Conservation (phyloP, 2,329 filamentous ascomycete species). For the Penicillium olsonii region DNA sequence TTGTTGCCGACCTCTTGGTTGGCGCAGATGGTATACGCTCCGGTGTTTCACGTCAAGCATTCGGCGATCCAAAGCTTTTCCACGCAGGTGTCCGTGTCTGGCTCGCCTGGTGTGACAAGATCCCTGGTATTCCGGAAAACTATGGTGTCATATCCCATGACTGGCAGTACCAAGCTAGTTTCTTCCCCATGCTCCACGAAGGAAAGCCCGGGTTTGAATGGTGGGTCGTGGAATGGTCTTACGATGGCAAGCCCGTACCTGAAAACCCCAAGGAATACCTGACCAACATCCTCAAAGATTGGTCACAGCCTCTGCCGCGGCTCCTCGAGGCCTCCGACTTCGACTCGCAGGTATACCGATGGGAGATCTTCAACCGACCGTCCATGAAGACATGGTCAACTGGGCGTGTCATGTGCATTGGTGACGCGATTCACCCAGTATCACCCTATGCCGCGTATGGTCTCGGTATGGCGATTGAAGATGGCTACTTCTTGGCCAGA, state of each 20-base stretch:
- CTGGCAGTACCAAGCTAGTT: conserved; percentile 22
- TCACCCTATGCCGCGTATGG: conserved; percentile 18
- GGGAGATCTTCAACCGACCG: conserved; percentile 15
- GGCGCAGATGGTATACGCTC: conserved; percentile 22
- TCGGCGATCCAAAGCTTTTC: conserved; percentile 20
- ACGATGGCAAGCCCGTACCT: conserved; percentile 19
- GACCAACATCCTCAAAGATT: conserved; percentile 7
- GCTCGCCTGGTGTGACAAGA: conserved; percentile 23
- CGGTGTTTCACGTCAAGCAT: conserved; percentile 17
- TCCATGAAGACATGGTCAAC: conserved; percentile 15
- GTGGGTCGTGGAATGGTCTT: conserved; percentile 24
- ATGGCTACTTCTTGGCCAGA: conserved; percentile 12
- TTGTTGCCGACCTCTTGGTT: conserved; percentile 17
- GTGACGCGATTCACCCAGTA: conserved; percentile 15
- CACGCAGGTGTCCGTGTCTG: conserved; percentile 21
- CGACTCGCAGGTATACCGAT: conserved; percentile 12
- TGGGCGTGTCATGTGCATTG: conserved; percentile 10
- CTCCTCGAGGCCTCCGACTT: conserved; percentile 14
- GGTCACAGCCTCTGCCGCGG: conserved; percentile 11
- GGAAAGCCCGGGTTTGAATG: conserved; percentile 23
- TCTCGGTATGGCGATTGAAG: conserved; percentile 17
- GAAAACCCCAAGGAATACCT: conserved; percentile 16
- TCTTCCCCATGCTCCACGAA: conserved; percentile 22
- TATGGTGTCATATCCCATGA: conserved; percentile 19
- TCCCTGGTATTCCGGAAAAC: conserved; percentile 11